These are phyloP conservation scores for Annulohypoxylon stygium DNA, from an alignment of 495 filamentous ascomycete genomes.

Conservation along the genomic window DNA sequence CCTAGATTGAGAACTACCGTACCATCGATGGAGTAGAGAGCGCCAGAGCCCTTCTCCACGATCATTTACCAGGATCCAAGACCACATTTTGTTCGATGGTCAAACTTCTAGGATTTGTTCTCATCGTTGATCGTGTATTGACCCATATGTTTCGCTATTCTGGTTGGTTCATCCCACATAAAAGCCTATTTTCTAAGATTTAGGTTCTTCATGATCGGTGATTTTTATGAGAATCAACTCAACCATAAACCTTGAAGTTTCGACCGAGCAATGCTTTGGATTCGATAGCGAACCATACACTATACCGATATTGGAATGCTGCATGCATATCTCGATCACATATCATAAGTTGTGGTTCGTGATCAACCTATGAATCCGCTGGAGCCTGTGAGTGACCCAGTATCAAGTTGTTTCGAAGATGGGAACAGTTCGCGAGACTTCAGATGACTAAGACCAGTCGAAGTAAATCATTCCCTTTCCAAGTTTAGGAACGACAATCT, in stretches of 20 bases:
- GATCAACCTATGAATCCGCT: neutral
- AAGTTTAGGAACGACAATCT: constrained; percentile 1
- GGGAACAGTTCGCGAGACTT: constrained; percentile 18
- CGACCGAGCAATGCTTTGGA: neutral
- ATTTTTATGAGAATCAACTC: neutral
- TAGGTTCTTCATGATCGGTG: constrained; percentile 2
- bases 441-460: constrained; percentile 1
- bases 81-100: constrained; percentile 7
- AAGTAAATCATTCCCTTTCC: neutral
- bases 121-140: neutral
- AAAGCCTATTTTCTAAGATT: neutral
- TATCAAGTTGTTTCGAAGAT: constrained; percentile 11
- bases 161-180: neutral
- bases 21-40: constrained; percentile 2
- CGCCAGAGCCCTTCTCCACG: neutral
- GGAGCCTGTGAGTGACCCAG: neutral
- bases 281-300: neutral
- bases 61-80: constrained; percentile 1
- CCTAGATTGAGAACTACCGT: neutral
- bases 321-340: neutral
- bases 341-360: neutral
- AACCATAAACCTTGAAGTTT: neutral
- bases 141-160: neutral
- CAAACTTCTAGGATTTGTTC: neutral
- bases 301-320: neutral